Conservation (phyloP, 192 early-diverging fungal genomes). For the Coemansia sp. region DNA sequence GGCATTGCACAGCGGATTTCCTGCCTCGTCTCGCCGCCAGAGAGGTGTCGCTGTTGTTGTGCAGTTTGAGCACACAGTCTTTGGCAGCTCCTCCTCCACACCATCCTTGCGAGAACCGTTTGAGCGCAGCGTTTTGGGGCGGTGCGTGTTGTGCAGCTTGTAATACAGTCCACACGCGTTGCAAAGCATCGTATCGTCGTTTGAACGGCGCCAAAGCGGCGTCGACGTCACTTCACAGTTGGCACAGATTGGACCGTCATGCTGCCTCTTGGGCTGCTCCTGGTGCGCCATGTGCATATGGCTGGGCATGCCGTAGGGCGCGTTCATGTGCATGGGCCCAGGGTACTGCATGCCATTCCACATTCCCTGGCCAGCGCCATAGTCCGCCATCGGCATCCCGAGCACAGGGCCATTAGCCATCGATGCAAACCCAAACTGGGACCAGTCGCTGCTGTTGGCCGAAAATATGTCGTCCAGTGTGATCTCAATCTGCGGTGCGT, state of each 20-base stretch:
- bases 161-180: conserved; percentile 97
- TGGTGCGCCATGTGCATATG: conserved; percentile 13
- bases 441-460: conserved; percentile 46
- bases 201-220: conserved; percentile 87
- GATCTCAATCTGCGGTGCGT: conserved; percentile 56
- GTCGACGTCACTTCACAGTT: conserved; percentile 85
- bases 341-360: conserved; percentile 44
- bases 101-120: conserved; percentile 63
- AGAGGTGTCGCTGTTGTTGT: conserved; percentile 84
- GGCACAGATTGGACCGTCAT: conserved; percentile 58
- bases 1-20: conserved; percentile 95
- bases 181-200: conserved; percentile 85
- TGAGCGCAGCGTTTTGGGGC: conserved; percentile 83
- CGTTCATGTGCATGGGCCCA: conserved; percentile 27
- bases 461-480: conserved; percentile 56
- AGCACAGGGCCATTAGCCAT: conserved; percentile 28
- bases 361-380: conserved; percentile 28
- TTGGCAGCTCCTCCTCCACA: conserved; percentile 39
- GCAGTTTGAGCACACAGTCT: conserved; percentile 75
- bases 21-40: conserved; percentile 89
- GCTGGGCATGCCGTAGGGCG: conserved; percentile 27
- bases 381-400: conserved; percentile 45
- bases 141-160: conserved; percentile 85
- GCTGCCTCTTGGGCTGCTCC: conserved; percentile 31
- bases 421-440: conserved; percentile 46